Conservation (phyloP, 1,284 basidiomycete species). For the Austroboletus novae-zelandiae region DNA sequence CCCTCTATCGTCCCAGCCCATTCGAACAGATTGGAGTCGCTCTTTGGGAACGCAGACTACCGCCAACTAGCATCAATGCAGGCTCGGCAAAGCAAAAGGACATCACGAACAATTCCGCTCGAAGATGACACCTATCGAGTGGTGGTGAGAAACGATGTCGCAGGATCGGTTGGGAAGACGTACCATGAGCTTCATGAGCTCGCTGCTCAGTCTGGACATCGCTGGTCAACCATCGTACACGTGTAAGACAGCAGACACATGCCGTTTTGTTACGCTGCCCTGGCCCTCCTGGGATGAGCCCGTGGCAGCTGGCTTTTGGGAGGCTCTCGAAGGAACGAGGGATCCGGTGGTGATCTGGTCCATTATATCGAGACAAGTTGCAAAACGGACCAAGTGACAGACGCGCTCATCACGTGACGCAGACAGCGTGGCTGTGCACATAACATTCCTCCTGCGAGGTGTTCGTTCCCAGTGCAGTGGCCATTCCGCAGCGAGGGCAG, state of each 20-base stretch:
- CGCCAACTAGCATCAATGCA: constrained; percentile 5
- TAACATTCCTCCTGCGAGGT: too few species aligned
- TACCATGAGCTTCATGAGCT: constrained; percentile 85
- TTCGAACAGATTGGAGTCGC: constrained; percentile 78
- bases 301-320: constrained; percentile 53
- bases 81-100: background rate
- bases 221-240: constrained; percentile 9
- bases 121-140: constrained; percentile 75
- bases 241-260: constrained; percentile 13
- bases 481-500: too few species aligned
- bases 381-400: constrained; percentile 4
- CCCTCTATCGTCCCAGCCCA: constrained; percentile 85
- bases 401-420: constrained; percentile 29
- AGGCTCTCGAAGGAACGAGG: constrained; percentile 54
- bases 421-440: background rate
- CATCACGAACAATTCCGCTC: constrained; percentile 67
- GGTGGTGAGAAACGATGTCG: constrained; percentile 6
- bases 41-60: constrained; percentile 82
- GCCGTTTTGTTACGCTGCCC: constrained; percentile 82
- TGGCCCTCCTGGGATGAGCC: constrained; percentile 51
- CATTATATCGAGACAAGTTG: constrained; percentile 39
- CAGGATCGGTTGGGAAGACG: constrained; percentile 30
- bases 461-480: too few species aligned
- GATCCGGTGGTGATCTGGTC: constrained; percentile 62
- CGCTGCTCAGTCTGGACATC: constrained; percentile 60